Evolutionary conservation across 306 rosid genomes (phyloP).

Genomic region (Dryas alaskensis): DNA sequence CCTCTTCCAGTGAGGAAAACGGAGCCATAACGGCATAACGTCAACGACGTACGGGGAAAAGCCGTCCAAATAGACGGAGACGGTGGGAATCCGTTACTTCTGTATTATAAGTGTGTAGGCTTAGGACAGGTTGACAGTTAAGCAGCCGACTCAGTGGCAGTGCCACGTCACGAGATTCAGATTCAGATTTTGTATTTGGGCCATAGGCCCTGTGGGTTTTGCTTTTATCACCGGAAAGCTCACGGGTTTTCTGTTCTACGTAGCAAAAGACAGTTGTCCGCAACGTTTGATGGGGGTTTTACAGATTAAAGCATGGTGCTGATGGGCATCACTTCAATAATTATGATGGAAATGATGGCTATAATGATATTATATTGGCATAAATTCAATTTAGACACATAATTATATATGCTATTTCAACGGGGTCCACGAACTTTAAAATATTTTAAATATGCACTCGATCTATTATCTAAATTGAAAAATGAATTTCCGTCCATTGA

Average conservation of each 20-base stretch:
- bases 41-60: background rate
- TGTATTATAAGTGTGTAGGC: background rate
- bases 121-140: constrained; percentile 13
- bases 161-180: constrained; percentile 18
- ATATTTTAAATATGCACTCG: too few species aligned
- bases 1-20: background rate
- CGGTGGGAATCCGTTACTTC: background rate
- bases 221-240: background rate
- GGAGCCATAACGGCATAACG: background rate
- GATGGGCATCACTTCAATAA: too few species aligned
- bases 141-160: constrained; percentile 1
- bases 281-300: background rate
- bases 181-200: background rate
- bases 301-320: too few species aligned
- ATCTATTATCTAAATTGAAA: too few species aligned
- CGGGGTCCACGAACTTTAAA: too few species aligned
- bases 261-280: background rate
- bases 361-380: too few species aligned
- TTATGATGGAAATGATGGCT: too few species aligned
- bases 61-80: constrained; percentile 7
- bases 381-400: too few species aligned
- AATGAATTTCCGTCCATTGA: too few species aligned
- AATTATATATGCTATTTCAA: too few species aligned
- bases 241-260: constrained; percentile 23
- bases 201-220: background rate